phyloP scores from a whole-genome alignment of 176 grass and related monocot species.

The Aegilops sharonensis region DNA sequence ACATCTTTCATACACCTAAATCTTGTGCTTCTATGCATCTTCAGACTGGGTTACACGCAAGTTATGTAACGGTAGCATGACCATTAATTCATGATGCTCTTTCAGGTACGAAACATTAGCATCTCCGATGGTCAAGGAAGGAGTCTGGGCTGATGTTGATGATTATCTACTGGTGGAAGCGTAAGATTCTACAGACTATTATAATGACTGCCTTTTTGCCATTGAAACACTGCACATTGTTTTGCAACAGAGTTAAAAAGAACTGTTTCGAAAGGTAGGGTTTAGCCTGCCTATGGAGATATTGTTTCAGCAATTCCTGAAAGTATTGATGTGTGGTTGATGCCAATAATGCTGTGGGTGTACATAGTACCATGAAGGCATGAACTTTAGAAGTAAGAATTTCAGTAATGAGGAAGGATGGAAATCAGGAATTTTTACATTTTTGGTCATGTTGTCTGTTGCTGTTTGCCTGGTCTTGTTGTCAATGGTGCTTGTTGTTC shows the following conservation, averaged over 20 bases:
- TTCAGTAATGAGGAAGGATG: neutral
- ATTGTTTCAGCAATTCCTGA: neutral
- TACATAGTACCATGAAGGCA: neutral
- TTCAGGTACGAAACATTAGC: slow-evolving; percentile 69
- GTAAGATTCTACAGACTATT: slow-evolving; percentile 48
- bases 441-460: neutral
- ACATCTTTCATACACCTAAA: slow-evolving; percentile 2
- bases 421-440: neutral
- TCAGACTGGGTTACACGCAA: slow-evolving; percentile 1
- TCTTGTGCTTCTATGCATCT: slow-evolving; percentile 3
- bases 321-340: neutral
- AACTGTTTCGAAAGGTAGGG: neutral
- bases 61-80: slow-evolving; percentile 9
- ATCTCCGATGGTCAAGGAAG: slow-evolving; percentile 61
- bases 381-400: neutral
- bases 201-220: neutral
- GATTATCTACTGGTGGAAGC: slow-evolving; percentile 64
- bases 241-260: neutral
- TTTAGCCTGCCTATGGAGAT: neutral
- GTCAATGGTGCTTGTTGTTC: neutral
- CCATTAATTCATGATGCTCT: neutral
- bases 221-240: slow-evolving; percentile 23
- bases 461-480: neutral
- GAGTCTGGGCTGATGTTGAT: slow-evolving; percentile 60
- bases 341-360: slow-evolving; percentile 1